Base-by-base conservation (phyloP, 192 early-diverging fungal genomes). In the Haplosporangium gracile region DNA sequence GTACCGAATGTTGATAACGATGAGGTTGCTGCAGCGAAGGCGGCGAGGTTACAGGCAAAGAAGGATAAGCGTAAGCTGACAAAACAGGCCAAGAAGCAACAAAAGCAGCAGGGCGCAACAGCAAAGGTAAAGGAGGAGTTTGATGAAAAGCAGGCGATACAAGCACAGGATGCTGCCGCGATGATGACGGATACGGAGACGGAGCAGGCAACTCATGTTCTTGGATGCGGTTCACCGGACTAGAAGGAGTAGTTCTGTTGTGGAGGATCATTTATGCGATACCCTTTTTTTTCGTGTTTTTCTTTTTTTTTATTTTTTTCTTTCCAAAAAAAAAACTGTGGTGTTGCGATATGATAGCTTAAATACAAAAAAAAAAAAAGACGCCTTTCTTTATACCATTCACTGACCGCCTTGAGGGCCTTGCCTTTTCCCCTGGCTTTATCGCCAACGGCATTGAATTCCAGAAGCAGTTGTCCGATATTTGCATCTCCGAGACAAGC, bases 161-260 rank as follows among this genome's bases (percentile, higher is more conserved):
- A 76, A 22, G 69, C 74, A 16, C 42, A 60, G 51, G 65, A 85
- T 11, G n/a, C 74, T 53, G 78, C 51, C 8, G 57, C 40, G 5
- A 40, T 73, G 7, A 49, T 45, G 47, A 43, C 71, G 13, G 26
- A 49, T 38, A 70, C 70, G 1, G 74, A 40, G 26, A 38, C 45
- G 11, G 77, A 79, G 39, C 65, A 80, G 57, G 55, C 60, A 11
- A 85, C 83, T 0, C 83, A 80, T 76, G 83, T 85, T 20, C 78
- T 85, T 29, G 83, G 83, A 36, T 39, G 69, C 34, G 83, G 32
- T 11, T 85, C 83, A 1, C 83, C 83, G 5, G 83, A 80, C 13
- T 85, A 69, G 74, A 77, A 18, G 1, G 70, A 26, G n/a, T 65
- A 65, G 13, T 24, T 16, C 16, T 51, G 18, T 20, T 5, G 18